phyloP scores from a whole-genome alignment of 225 moss, liverwort and hornwort genomes.

The Straminergon stramineum region DNA sequence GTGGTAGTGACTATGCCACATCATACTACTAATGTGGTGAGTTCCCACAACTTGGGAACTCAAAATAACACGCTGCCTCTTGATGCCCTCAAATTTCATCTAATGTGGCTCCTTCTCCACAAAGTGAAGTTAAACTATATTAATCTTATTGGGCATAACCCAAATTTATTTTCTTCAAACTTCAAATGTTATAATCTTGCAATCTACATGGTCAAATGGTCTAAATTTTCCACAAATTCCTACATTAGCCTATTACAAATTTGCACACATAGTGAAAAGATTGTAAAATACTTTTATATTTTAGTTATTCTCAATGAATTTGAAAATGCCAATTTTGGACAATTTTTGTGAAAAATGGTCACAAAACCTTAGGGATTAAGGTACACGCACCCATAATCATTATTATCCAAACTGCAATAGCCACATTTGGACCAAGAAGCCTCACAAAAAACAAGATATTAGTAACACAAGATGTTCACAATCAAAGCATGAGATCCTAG shows the following conservation, averaged over 20 bases:
- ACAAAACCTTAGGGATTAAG: not conserved
- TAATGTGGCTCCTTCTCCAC: fast-evolving
- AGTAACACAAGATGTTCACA: not conserved
- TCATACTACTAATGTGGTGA: too few relatives aligned
- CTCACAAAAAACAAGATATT: not conserved
- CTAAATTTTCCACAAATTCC: not conserved
- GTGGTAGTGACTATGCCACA: too few relatives aligned
- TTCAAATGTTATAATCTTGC: too few relatives aligned
- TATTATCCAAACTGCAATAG: fast-evolving
- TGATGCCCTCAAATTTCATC: too few relatives aligned
- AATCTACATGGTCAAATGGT: too few relatives aligned
- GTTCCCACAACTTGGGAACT: too few relatives aligned
- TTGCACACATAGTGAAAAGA: not conserved
- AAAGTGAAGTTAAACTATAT: not conserved
- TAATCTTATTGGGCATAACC: not conserved
- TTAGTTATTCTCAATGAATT: not conserved
- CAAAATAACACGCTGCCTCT: too few relatives aligned
- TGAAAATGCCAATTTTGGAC: not conserved
- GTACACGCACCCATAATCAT: too few relatives aligned
- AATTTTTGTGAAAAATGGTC: not conserved
- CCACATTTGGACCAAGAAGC: not conserved
- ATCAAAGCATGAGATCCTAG: not conserved
- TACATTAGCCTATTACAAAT: not conserved
- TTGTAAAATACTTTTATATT: not conserved
- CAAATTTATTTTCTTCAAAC: too few relatives aligned